Evolutionary conservation across 1,284 basidiomycete genomes (phyloP).

Genomic region (Phenoliferia sp.): DNA sequence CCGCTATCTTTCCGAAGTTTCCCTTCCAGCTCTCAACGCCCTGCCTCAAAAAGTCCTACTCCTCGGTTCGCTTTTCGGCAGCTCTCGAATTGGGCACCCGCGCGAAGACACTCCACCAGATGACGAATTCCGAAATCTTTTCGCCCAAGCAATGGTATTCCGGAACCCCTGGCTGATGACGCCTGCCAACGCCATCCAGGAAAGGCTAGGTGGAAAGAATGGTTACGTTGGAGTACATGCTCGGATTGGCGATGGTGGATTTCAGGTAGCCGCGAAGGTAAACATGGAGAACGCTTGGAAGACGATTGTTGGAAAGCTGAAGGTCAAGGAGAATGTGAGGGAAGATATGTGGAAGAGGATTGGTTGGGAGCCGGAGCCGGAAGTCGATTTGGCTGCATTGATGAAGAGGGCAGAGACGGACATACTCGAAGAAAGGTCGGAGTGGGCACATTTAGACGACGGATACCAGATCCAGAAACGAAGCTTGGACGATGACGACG

Average conservation of each 20-base stretch:
- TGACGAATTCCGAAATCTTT: background rate
- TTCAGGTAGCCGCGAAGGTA: constrained; percentile 46
- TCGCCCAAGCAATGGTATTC: constrained; percentile 23
- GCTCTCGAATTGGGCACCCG: background rate
- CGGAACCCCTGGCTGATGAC: constrained; percentile 15
- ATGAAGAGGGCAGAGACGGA: too few relatives aligned
- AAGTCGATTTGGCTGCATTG: too few relatives aligned
- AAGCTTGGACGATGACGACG: background rate
- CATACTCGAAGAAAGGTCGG: background rate
- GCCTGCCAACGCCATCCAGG: constrained; percentile 20
- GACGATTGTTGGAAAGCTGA: background rate
- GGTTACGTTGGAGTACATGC: constrained; percentile 55
- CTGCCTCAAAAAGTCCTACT: constrained; percentile 20
- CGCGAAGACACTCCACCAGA: background rate
- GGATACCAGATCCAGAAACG: too few relatives aligned
- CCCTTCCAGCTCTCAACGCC: constrained; percentile 3
- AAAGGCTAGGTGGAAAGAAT: constrained; percentile 13
- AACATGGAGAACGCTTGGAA: constrained; percentile 25
- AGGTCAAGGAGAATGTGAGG: background rate
- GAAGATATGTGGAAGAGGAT: constrained; percentile 19
- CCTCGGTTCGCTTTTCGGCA: constrained; percentile 25
- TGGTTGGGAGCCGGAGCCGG: too few relatives aligned
- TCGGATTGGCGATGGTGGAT: constrained; percentile 60
- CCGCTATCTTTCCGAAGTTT: constrained; percentile 17
- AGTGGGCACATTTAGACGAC: background rate